These are phyloP conservation scores for Inga oerstediana DNA, from an alignment of 306 rosid species.

Conservation along the genomic window DNA sequence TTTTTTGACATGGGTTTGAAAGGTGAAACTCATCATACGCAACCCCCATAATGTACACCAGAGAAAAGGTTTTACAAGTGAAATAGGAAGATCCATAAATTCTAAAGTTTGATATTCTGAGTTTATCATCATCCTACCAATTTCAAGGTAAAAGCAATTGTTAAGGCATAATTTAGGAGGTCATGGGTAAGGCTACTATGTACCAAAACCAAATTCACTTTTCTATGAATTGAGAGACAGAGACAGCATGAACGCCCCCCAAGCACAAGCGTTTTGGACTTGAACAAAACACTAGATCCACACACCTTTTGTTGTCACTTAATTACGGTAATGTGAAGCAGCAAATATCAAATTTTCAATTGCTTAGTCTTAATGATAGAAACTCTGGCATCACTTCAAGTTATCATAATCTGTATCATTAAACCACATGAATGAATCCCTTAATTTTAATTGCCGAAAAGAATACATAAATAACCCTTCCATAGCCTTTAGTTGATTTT, in stretches of 20 bases:
- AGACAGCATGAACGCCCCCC: background rate
- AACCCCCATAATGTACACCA: background rate
- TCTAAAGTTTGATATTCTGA: background rate
- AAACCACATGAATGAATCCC: background rate
- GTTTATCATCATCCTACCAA: background rate
- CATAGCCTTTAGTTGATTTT: background rate
- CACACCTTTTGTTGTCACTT: background rate
- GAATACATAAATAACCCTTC: background rate
- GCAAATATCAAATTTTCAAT: background rate
- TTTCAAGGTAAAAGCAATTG: background rate
- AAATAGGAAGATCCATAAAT: background rate
- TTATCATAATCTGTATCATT: background rate
- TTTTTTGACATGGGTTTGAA: background rate
- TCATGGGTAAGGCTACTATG: background rate
- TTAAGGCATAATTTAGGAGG: background rate
- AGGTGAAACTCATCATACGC: background rate
- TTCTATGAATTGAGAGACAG: background rate
- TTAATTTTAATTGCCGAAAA: background rate
- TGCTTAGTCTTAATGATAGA: background rate
- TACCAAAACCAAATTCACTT: background rate
- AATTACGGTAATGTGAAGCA: background rate
- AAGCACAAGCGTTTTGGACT: background rate
- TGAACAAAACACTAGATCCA: background rate
- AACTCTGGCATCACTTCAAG: background rate
- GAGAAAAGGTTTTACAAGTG: background rate